Base-by-base conservation (phyloP, 1,284 basidiomycete species). In the Malassezia nana region DNA sequence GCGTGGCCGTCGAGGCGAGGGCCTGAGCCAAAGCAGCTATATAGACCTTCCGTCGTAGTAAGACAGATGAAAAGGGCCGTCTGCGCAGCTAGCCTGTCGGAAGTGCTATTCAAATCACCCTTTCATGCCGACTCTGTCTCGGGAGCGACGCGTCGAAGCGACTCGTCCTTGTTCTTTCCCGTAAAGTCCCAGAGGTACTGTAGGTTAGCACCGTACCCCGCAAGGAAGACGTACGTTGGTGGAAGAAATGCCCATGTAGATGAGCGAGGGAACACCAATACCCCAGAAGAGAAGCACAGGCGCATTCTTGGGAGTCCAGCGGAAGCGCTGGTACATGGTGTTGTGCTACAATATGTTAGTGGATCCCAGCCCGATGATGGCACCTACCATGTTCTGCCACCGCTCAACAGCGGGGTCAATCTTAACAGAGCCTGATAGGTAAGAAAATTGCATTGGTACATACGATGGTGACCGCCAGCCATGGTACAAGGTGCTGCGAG, bases 251-350 rank as follows among this genome's bases (percentile, higher is more conserved):
- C 51, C 52, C 26, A 63, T 60, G 60, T 60, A 65, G 30, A 59
- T 60, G 24, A 62, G 50, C 2, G 60, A 32, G 8, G 68, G 68
- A 4, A 70, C 57, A 20, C 59, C 50, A 24, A 67, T 18, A 16
- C 63, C 68, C 63, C 62, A 68, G 20, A 67, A 26, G 13, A 65
- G 22, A 31, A 67, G 50, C 18, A 42, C 31, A 20, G 62, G 60
- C 26, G 63, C 52, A 31, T 66, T 67, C 20, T 58, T 51, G 0
- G 61, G 41, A 24, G 68, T 70, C 46, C 67, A 49, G 35, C 63
- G 62, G 62, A 70, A 70, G 24, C 66, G 60, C 46, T 62, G 58
- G 60, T 70, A 70, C 68, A 70, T 70, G 41, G 68, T 64, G 50
- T 64, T 62, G 60, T 70, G 68, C 63, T 65, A 48, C 18, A 15